These are phyloP conservation scores for Aspergillus quadricinctus DNA, from an alignment of 2,329 filamentous ascomycete species.

Conservation along the genomic window DNA sequence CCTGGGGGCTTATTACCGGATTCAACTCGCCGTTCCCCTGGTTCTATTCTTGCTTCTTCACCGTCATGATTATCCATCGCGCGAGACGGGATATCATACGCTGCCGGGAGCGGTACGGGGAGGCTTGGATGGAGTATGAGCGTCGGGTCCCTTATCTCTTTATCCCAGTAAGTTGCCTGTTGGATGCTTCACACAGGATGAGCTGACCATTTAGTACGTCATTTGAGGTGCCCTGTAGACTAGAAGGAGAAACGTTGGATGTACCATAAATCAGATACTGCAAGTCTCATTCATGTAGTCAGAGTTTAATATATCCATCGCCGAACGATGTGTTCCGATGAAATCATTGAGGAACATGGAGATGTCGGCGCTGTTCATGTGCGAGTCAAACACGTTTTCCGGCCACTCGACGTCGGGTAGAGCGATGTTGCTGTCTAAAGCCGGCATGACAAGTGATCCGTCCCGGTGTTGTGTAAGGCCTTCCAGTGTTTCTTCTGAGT, in stretches of 20 bases:
- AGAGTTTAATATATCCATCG: conserved; percentile 22
- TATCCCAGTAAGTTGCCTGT: conserved; percentile 57
- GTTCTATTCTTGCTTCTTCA: conserved; percentile 83
- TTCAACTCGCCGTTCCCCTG: conserved; percentile 78
- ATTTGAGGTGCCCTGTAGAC: conserved; percentile 1
- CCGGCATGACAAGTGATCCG: conserved; percentile 19
- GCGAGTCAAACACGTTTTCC: conserved; percentile 17
- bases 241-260: background rate
- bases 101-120: conserved; percentile 72
- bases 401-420: conserved; percentile 22
- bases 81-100: conserved; percentile 68
- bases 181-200: background rate
- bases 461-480: conserved; percentile 20
- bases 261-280: background rate
- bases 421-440: conserved; percentile 16
- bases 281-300: conserved; percentile 12
- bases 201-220: conserved; percentile 13
- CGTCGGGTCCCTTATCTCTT: conserved; percentile 75
- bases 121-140: conserved; percentile 77
- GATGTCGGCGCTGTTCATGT: conserved; percentile 21
- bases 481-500: conserved; percentile 18
- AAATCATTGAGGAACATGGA: conserved; percentile 26
- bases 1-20: conserved; percentile 74
- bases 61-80: conserved; percentile 72
- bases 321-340: conserved; percentile 21